A percentile compares a stretch with the other conserved stretches of the same genome.
These are phyloP conservation scores for Massospora cicadina DNA, from an alignment of 371 early-diverging fungal species.

Conservation along the genomic window DNA sequence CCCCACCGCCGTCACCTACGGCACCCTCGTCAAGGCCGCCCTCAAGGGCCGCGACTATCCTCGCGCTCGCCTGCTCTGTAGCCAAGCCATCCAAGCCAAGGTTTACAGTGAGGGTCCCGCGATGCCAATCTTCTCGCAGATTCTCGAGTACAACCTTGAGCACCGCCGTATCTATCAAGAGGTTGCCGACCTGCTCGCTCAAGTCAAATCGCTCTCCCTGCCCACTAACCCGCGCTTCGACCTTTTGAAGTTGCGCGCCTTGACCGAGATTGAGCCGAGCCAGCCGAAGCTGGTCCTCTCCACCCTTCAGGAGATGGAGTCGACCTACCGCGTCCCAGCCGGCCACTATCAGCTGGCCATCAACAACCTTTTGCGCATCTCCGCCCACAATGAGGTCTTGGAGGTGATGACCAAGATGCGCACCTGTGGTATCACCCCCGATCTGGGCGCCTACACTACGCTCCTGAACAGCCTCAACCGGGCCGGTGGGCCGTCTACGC, in stretches of 20 bases:
- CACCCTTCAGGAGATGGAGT: not conserved
- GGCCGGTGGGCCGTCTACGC: too few relatives aligned
- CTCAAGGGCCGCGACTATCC: not conserved
- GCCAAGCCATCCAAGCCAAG: not conserved
- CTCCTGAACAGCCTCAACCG: too few relatives aligned
- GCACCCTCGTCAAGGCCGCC: not conserved
- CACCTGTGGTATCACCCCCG: conserved; percentile 1
- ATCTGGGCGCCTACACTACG: not conserved
- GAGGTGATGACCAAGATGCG: not conserved
- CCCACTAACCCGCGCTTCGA: conserved; percentile 2
- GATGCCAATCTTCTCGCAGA: conserved; percentile 1
- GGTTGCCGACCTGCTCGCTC: not conserved
- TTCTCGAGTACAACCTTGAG: not conserved
- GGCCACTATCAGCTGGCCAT: not conserved
- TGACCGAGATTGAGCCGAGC: not conserved
- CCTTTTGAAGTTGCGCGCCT: conserved; percentile 2
- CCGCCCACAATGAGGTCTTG: not conserved
- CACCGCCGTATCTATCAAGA: not conserved
- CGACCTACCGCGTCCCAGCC: not conserved
- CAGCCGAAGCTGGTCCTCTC: not conserved
- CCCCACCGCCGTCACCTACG: not conserved
- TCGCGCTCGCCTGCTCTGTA: not conserved
- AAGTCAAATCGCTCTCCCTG: not conserved
- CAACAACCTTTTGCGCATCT: not conserved
- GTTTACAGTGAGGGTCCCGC: not conserved